Conservation (phyloP, 768 basidiomycete genomes). For the Amanita pseudoporphyria region DNA sequence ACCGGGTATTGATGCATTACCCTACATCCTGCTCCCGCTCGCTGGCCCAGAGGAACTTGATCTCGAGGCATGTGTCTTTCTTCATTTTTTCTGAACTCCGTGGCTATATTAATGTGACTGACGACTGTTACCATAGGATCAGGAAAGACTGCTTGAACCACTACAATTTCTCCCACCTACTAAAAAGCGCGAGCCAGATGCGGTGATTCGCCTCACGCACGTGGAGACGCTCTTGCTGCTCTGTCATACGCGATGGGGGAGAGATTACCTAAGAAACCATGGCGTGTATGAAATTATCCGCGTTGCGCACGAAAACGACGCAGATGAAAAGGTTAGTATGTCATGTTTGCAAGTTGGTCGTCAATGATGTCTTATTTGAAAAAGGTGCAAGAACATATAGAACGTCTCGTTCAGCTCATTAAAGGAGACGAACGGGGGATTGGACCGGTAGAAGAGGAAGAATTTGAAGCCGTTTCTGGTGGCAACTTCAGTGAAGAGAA, state of each 20-base stretch:
- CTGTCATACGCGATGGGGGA: conserved; percentile 83
- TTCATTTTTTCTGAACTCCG: neutral
- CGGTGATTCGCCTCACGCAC: conserved; percentile 66
- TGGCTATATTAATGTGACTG: neutral
- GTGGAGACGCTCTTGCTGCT: conserved; percentile 87
- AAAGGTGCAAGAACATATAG: conserved; percentile 81
- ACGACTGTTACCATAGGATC: conserved; percentile 41
- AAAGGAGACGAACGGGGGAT: conserved; percentile 64
- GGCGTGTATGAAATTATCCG: conserved; percentile 87
- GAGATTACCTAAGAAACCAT: conserved; percentile 67
- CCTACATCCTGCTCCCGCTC: conserved; percentile 79
- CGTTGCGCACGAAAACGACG: conserved; percentile 68
- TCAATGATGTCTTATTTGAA: neutral
- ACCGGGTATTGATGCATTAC: conserved; percentile 77
- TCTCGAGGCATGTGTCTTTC: conserved; percentile 50
- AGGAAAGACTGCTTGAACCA: conserved; percentile 75
- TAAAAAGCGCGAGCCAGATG: conserved; percentile 77
- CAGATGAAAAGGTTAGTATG: conserved; percentile 57
- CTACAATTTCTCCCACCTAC: conserved; percentile 83
- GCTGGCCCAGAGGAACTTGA: conserved; percentile 96
- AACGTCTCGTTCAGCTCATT: conserved; percentile 80
- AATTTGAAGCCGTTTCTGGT: conserved; percentile 10
- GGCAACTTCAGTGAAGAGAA: conserved; percentile 13
- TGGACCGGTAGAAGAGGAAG: conserved; percentile 28
- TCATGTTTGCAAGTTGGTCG: neutral